Base-by-base conservation (phyloP, 768 basidiomycete genomes). In the Boletus rubescentipes region DNA sequence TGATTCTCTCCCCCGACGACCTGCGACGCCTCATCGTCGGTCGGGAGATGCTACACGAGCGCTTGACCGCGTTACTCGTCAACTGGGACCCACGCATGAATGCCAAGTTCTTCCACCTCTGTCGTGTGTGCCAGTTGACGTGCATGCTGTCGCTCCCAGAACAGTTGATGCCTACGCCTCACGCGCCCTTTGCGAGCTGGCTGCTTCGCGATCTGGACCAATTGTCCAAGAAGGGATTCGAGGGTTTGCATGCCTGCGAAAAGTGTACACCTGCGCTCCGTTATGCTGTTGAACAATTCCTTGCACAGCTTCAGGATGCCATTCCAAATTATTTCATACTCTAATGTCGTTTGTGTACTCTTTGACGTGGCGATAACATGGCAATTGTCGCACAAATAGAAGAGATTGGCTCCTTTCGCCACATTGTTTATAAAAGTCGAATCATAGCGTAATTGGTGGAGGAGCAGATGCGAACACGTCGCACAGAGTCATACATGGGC, bases 11-110 rank as follows among this genome's bases (percentile, higher is more conserved):
- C 20, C 62, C 62, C 9, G 53, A 54, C 9, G 67, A 72, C 49
- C 55, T 72, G 18, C 65, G 70, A 23, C 63, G 68, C 21, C 46
- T 74, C 39, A 60, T 73, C 48, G 56, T 65, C 5, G 72, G 73
- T 6, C 67, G 68, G 15, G 69, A 72, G 52, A 51, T 55, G 20
- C 63, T 74, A 1, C 66, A 70, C 31, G 63, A 68, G 26, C 46
- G 51, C 20, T 61, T 63, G 37, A 40, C 62, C 9, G 49, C 50
- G 11, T 57, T 64, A 0, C 50, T 71, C 30, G 40, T 37, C 20
- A 55, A 61, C 21, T 29, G 40, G 50, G 46, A 57, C 47, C 37
- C 55, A 10, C 46, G 21, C 23, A 21, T 9, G 31, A 29, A 51
- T 10, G 11, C 15, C 49, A 29, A 21, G n/a, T 21, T 37, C 6